A percentile compares a stretch with the other conserved stretches of the same genome.
Conservation (phyloP, 129 eudicot genomes). For the Helianthus annuus region HanXRQr2.0-SUNRISE NC_035446.2:164196411-164196910, state of each 20-base stretch:
- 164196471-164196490: slow-evolving; percentile 1
- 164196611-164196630: slow-evolving; percentile 9
- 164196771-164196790: slow-evolving; percentile 9
- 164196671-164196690: background rate
- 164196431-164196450: background rate
- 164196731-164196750: background rate
- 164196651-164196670: slow-evolving; percentile 21
- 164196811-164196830: slow-evolving; percentile 8
- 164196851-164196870: background rate
- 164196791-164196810: slow-evolving; percentile 8
- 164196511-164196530: slow-evolving; percentile 22
- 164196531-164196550: slow-evolving; percentile 1
- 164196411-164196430: background rate
- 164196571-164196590: slow-evolving; percentile 8
- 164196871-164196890: background rate
- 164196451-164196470: slow-evolving; percentile 11
- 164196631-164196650: slow-evolving; percentile 15
- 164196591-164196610: background rate
- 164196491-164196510: slow-evolving; percentile 13
- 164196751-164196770: slow-evolving; percentile 6
- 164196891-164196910: background rate
- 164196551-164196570: slow-evolving; percentile 8
- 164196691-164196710: background rate
- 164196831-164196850: background rate
- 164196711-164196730: slow-evolving; percentile 2